These are phyloP conservation scores for Coemansia sp. DNA, from an alignment of 192 early-diverging fungal species.

Conservation along the genomic window DNA sequence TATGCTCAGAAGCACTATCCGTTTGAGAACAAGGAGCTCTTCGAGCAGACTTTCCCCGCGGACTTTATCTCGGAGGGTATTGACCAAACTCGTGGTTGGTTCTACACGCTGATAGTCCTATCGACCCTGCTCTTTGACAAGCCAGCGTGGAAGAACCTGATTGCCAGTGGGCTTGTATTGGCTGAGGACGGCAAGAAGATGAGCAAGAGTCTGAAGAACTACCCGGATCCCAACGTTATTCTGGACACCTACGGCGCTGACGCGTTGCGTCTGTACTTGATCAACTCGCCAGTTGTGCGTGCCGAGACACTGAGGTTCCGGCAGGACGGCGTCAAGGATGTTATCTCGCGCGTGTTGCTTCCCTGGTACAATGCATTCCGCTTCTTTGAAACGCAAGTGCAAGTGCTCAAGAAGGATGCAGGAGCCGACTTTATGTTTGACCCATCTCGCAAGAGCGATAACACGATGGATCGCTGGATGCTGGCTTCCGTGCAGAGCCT, in stretches of 20 bases:
- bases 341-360: constrained; percentile 90
- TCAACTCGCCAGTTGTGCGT: constrained; percentile 97
- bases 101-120: constrained; percentile 97
- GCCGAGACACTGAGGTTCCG: constrained; percentile 94
- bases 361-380: constrained; percentile 99
- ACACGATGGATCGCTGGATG: constrained; percentile 99
- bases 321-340: constrained; percentile 96
- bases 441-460: constrained; percentile 68
- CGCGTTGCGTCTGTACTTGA: constrained; percentile 89
- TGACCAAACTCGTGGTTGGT: constrained; percentile 99
- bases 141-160: constrained; percentile 96
- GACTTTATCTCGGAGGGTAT: constrained; percentile 99
- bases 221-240: constrained; percentile 86
- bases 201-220: constrained; percentile 98
- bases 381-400: constrained; percentile 93
- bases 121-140: constrained; percentile 94
- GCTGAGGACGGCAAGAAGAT: constrained; percentile 99
- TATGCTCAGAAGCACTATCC: constrained; percentile 99
- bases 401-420: constrained; percentile 81
- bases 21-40: constrained; percentile 93
- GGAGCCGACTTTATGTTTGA: constrained; percentile 80
- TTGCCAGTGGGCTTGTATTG: constrained; percentile 94
- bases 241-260: constrained; percentile 93
- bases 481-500: constrained; percentile 92
- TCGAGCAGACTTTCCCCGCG: constrained; percentile 89